phyloP scores from a whole-genome alignment of 1,284 basidiomycete species.

The Caloboletus inedulis region DNA sequence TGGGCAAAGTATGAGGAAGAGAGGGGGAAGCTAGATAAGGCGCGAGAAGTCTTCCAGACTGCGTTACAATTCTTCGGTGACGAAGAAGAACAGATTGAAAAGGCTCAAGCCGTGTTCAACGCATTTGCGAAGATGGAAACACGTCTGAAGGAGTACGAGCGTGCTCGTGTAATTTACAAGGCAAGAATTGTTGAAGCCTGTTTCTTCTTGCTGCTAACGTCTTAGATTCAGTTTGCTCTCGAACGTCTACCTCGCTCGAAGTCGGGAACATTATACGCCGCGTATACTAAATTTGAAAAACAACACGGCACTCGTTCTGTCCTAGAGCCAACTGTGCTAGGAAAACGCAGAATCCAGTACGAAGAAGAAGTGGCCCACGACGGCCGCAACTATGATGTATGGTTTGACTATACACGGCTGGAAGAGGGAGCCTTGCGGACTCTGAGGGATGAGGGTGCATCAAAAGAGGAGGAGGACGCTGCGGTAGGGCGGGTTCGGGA shows the following conservation, averaged over 20 bases:
- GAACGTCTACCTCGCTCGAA: conserved; percentile 89
- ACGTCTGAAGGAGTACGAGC: conserved; percentile 91
- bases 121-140: conserved; percentile 99
- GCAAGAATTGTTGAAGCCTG: conserved; percentile 37
- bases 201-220: conserved; percentile 1
- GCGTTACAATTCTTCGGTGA: conserved; percentile 97
- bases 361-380: conserved; percentile 91
- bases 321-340: conserved; percentile 91
- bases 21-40: conserved; percentile 81
- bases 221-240: conserved; percentile 73
- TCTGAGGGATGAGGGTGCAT: conserved; percentile 72
- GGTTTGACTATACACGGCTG: conserved; percentile 95
- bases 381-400: conserved; percentile 92
- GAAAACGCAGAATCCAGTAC: conserved; percentile 96
- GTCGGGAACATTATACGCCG: conserved; percentile 79
- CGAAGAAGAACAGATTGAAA: conserved; percentile 95
- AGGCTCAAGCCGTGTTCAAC: conserved; percentile 93
- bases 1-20: conserved; percentile 99
- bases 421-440: conserved; percentile 87
- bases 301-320: conserved; percentile 90
- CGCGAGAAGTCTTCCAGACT: conserved; percentile 94
- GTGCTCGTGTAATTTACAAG: conserved; percentile 97
- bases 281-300: conserved; percentile 98
- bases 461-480: conserved; percentile 60
- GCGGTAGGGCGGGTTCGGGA: conserved; percentile 74